Evolutionary conservation across 2,329 filamentous ascomycete genomes (phyloP), one percentile per base, ranked within the genome.

Genomic region (Sclerotinia glacialis): DNA sequence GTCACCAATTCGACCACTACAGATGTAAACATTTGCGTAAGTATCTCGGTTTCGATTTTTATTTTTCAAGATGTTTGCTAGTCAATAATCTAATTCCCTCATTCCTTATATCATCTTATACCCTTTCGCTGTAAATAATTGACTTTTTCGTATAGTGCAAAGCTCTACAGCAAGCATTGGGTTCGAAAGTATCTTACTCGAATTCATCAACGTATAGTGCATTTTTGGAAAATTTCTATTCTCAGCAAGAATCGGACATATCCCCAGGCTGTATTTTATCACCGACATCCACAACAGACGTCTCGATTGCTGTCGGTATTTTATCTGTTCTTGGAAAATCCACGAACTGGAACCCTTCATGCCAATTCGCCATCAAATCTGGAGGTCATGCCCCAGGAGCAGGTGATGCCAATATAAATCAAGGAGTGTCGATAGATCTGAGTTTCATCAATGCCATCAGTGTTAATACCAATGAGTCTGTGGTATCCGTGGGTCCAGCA

Each of bases 351-450:
- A 44, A 18, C 11, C 40, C 55, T 21, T 58, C 55, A 28, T 58
- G 55, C 11, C 37, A 50, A 50, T 65, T 65, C 26, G 53, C 64
- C 34, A 52, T 31, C 26, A 44, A 40, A 44, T 56, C 40, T 8
- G 54, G 40, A 12, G 64, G 64, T 1, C 54, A 60, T 60, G 37
- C 21, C 7, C 26, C 44, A 8, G 40, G 23, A 7, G 14, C 28
- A 40, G 31, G 44, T 1, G 16, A 34, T 0, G 64, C 64, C 14
- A 65, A 60, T 23, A 28, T 44, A 6, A 14, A 65, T 34, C 26
- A 60, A 42, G 64, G 63, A 23, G 55, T 65, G 8, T 60, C 64
- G 12, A 37, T 65, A 59, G 23, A 60, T 18, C 16, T 65, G 16
- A 60, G 54, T 14, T 2, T 26, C 9, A 21, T 65, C 7, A 21